These are phyloP conservation scores for Dactylellina cionopaga DNA, from an alignment of 2,329 filamentous ascomycete genomes.

Conservation along the genomic window DNA sequence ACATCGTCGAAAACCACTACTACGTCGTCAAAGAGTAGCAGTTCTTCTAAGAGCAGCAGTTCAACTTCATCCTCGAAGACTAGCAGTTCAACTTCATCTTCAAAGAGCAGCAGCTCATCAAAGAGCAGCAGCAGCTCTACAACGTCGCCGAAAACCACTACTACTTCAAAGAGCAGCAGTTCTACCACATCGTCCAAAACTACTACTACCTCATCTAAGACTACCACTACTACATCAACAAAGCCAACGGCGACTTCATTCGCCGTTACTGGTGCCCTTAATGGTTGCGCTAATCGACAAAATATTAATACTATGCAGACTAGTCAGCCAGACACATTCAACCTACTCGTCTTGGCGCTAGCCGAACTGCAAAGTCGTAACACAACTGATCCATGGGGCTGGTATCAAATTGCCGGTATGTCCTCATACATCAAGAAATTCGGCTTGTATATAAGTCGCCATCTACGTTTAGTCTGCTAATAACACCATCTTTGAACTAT, in stretches of 20 bases:
- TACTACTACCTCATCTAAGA: not conserved
- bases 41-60: not conserved
- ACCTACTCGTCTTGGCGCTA: conserved; percentile 20
- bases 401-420: conserved; percentile 33
- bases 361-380: not conserved
- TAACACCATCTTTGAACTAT: not conserved
- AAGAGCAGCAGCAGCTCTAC: not conserved
- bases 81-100: not conserved
- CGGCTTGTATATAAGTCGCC: too few relatives aligned
- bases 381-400: conserved; percentile 18
- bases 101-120: not conserved
- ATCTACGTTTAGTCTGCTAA: too few relatives aligned
- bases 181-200: not conserved
- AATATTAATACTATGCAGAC: conserved; percentile 18
- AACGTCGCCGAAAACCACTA: not conserved
- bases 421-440: too few relatives aligned
- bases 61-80: not conserved
- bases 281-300: conserved; percentile 21
- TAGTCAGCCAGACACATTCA: conserved; percentile 29
- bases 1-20: not conserved
- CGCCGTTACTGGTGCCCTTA: conserved; percentile 2
- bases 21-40: conserved; percentile 1
- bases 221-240: not conserved
- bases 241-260: not conserved
- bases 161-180: not conserved